Percentiles rank a stretch among this genome's conserved stretches.
Conservation (phyloP, 352 stramenopile species). For the Globisporangium nunn region DNA sequence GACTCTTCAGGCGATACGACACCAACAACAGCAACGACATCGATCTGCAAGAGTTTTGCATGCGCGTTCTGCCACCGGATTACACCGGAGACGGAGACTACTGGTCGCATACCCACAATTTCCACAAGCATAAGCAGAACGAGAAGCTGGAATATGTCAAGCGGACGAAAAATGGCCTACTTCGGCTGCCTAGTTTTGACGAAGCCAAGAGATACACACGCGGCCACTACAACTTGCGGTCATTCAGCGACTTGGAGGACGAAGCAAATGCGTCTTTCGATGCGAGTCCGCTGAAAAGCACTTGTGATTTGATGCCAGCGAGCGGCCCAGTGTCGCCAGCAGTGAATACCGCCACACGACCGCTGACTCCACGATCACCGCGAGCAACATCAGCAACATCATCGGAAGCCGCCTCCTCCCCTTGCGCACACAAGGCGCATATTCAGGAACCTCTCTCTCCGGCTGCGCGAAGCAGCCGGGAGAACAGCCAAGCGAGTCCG, state of each 20-base stretch:
- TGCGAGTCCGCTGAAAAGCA: conserved; percentile 3
- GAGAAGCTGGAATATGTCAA: conserved; percentile 57
- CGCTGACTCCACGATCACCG: conserved; percentile 18
- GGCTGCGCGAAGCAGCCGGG: background rate
- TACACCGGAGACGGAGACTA: conserved; percentile 75
- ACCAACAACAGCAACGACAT: conserved; percentile 70
- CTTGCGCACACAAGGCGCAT: background rate
- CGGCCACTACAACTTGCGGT: conserved; percentile 29
- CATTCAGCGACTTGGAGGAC: conserved; percentile 35
- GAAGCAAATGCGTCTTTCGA: conserved; percentile 6
- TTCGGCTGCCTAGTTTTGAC: conserved; percentile 56
- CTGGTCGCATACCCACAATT: conserved; percentile 66
- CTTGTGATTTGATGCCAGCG: background rate
- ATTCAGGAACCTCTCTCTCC: background rate
- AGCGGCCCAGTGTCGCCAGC: background rate
- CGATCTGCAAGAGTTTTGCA: conserved; percentile 80
- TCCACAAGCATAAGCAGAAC: conserved; percentile 32
- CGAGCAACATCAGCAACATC: conserved; percentile 1
- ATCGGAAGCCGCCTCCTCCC: background rate
- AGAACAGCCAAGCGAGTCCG: conserved; percentile 17
- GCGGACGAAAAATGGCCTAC: conserved; percentile 52
- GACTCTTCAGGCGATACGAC: conserved; percentile 70
- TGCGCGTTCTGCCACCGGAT: conserved; percentile 66
- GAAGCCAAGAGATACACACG: conserved; percentile 46
- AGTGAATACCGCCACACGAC: conserved; percentile 1